A percentile compares a stretch with the other conserved stretches of the same genome.
These are phyloP conservation scores for Halophytophthora batemanensis DNA, from an alignment of 352 stramenopile species.

Conservation along the genomic window DNA sequence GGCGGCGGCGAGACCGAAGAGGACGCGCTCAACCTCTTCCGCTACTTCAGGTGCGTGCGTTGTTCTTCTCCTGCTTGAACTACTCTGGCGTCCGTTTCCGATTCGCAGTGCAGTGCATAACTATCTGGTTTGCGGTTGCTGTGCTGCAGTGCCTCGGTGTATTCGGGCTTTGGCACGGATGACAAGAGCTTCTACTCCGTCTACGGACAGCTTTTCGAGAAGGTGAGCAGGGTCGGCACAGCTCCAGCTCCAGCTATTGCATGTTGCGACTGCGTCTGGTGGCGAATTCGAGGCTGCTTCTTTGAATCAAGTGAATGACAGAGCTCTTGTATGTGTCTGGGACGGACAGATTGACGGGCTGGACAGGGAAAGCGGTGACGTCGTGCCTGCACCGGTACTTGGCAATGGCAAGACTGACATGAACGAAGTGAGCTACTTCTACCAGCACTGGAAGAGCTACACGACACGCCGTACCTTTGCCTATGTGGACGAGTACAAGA, in stretches of 20 bases:
- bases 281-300: background rate
- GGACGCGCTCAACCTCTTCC: conserved; percentile 70
- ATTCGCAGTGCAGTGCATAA: background rate
- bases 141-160: conserved; percentile 41
- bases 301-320: background rate
- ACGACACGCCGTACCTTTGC: conserved; percentile 67
- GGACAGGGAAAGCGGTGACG: conserved; percentile 33
- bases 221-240: conserved; percentile 26
- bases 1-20: conserved; percentile 30
- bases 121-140: conserved; percentile 2
- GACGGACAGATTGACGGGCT: conserved; percentile 59
- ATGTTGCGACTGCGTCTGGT: background rate
- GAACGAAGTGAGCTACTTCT: conserved; percentile 66
- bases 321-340: background rate
- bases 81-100: background rate
- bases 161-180: conserved; percentile 74
- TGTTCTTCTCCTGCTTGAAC: background rate
- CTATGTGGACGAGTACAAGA: conserved; percentile 84
- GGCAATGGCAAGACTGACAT: conserved; percentile 38
- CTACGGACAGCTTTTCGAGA: conserved; percentile 66
- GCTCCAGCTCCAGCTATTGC: conserved; percentile 7
- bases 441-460: conserved; percentile 80
- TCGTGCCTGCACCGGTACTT: conserved; percentile 37
- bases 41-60: conserved; percentile 62
- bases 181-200: conserved; percentile 77